A percentile compares a stretch with the other conserved stretches of the same genome.
Conservation (phyloP, 1,284 basidiomycete species). For the Hymenochaete sp. region DNA sequence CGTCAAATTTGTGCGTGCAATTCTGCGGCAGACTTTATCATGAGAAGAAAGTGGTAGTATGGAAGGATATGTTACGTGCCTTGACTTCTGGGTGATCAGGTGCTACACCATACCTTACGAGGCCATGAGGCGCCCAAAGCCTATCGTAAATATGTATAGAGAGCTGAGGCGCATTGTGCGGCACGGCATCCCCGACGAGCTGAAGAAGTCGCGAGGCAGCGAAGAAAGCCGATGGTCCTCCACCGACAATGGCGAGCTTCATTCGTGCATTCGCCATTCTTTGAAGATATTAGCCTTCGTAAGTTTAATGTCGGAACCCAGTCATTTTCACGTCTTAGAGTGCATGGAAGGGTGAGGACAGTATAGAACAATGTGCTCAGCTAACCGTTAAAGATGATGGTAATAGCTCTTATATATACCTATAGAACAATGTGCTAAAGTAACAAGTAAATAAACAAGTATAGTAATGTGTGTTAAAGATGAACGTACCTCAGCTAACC, state of each 20-base stretch:
- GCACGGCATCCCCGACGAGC: constrained; percentile 40
- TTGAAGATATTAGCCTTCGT: too few species aligned
- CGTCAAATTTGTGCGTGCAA: constrained; percentile 92
- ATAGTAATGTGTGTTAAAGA: too few species aligned
- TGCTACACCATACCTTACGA: constrained; percentile 94
- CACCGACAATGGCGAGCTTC: constrained; percentile 79
- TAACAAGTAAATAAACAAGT: too few species aligned
- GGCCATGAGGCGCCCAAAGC: constrained; percentile 89
- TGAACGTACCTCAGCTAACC: too few species aligned
- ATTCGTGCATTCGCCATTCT: too few species aligned
- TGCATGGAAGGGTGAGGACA: too few species aligned
- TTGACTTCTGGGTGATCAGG: constrained; percentile 99
- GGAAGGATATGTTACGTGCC: constrained; percentile 33
- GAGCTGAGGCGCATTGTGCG: constrained; percentile 34
- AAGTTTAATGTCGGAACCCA: too few species aligned
- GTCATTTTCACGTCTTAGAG: too few species aligned
- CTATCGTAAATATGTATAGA: constrained; percentile 88
- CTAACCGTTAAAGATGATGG: too few species aligned
- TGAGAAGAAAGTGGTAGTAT: neutral
- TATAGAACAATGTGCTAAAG: too few species aligned
- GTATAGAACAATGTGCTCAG: too few species aligned
- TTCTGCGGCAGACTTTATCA: constrained; percentile 50
- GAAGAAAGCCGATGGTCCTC: constrained; percentile 94
- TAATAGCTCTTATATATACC: too few species aligned
- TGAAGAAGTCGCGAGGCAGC: constrained; percentile 77